Base-by-base conservation (phyloP, 495 filamentous ascomycete genomes). In the Thozetella sp. region DNA sequence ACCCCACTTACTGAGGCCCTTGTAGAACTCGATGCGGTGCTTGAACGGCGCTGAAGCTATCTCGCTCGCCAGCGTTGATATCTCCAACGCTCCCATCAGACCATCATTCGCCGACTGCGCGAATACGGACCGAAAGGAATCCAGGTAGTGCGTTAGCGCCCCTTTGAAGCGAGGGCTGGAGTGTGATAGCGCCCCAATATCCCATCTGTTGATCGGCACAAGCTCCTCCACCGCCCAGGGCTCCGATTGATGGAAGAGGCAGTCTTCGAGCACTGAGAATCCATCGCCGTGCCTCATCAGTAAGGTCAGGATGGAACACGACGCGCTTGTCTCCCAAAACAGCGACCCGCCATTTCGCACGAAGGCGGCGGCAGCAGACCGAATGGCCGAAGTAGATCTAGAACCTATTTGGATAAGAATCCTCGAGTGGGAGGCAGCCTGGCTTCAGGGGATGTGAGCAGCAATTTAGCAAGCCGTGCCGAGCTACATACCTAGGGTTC, bases 11-110 rank as follows among this genome's bases (percentile, higher is more conserved):
- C 43, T 48, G 43, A 20, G 43, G 43, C 11, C 43, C 20, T 48
- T 48, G 43, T 48, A 48, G n/a, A 48, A 48, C n/a, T 48, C 43
- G 43, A 48, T 20, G 43, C 10, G 43, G 43, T 48, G 43, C n/a
- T 48, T 48, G 43, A 48, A 4, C 9, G 43, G n/a, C 20, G 43
- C 43, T n/a, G 43, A 48, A 4, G 43, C 43, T 48, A 20, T n/a
- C 43, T 48, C 43, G 43, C 11, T 15, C n/a, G n/a, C 6, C n/a
- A 48, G n/a, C 43, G n/a, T 19, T 3, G 43, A 11, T 3, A 48
- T 48, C 11, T 48, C 43, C 9, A 48, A 19, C 10, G 10, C n/a
- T 4, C n/a, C 43, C 43, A 48, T 48, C n/a, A 20, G 43, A 11
- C 9, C 17, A 10, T 20, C 20, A 48, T 10, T 11, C 43, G 9